Evolutionary conservation across 495 filamentous ascomycete genomes (phyloP), one percentile per base, ranked within the genome.

Genomic region (Glarea lozoyensis): DNA sequence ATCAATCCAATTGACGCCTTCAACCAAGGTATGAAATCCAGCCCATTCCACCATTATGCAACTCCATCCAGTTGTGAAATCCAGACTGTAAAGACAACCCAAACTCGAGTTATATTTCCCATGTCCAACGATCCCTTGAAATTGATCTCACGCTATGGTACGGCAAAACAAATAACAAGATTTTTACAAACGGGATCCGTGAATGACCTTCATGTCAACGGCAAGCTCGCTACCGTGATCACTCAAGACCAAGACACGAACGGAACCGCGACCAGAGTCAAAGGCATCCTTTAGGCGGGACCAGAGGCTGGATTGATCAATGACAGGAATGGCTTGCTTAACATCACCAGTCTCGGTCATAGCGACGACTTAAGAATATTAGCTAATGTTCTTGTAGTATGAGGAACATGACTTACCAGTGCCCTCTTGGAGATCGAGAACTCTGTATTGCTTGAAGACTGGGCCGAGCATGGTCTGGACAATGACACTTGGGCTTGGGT

Each of bases 361-460:
- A 17, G 53, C 53, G 29, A 56, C 49, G 36, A 51, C 54, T 51
- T n/a, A 37, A 16, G 21, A 27, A 23, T 18, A 65, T 68, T 37
- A 37, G 64, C 73, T 66, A 54, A 69, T 68, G 64, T 71, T 69
- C 60, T 66, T 30, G 17, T 15, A 38, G 19, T 12, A 15, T 10
- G 5, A 29, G 25, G 25, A 2, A 16, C 30, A 22, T 10, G 11
- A 50, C 52, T 49, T 55, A 52, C 55, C 74, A 63, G 69, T 67
- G 57, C 84, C 83, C 47, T 94, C 87, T 66, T 87, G 86, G 69
- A 98, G 82, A 71, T 98, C 92, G 29, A 98, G 84, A 60, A 98
- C 89, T 64, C 92, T 88, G 81, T 98, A 98, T 74, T 95, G 94
- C 85, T 97, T 97, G 88, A 95, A 97, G 73, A 98, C 85, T 32